phyloP scores from a whole-genome alignment of 2,329 filamentous ascomycete genomes.

The Penicillium decumbens region DNA sequence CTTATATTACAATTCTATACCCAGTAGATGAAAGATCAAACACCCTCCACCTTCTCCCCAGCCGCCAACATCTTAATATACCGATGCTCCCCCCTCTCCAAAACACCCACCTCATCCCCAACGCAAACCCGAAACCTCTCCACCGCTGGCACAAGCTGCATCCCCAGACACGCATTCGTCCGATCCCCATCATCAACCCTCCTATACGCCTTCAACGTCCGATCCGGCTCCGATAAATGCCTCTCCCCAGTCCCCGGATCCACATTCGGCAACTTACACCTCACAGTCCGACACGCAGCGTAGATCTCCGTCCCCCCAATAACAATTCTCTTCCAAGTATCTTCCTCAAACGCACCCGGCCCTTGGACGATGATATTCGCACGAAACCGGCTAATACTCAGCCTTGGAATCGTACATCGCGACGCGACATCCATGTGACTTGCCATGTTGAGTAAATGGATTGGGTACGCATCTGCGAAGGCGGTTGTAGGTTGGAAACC shows the following conservation, averaged over 20 bases:
- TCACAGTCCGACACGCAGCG: constrained; percentile 54
- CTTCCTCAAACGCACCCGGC: constrained; percentile 51
- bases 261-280: constrained; percentile 57
- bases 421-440: constrained; percentile 51
- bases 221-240: constrained; percentile 47
- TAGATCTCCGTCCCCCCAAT: constrained; percentile 42
- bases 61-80: constrained; percentile 42
- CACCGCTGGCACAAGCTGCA: constrained; percentile 46
- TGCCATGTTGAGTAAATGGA: constrained; percentile 53
- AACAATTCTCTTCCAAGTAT: constrained; percentile 52
- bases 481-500: constrained; percentile 52
- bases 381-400: constrained; percentile 54
- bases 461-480: constrained; percentile 57
- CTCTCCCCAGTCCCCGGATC: constrained; percentile 52
- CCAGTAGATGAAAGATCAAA: constrained; percentile 7
- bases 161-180: constrained; percentile 49
- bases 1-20: not conserved
- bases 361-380: constrained; percentile 56
- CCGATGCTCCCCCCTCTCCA: constrained; percentile 42
- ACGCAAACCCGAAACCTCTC: constrained; percentile 35
- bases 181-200: constrained; percentile 49
- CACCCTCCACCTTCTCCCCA: constrained; percentile 30
- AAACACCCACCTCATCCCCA: constrained; percentile 38
- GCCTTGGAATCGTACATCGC: constrained; percentile 39
- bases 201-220: constrained; percentile 48